These are phyloP conservation scores for Talaromyces sp. DNA, from an alignment of 2,329 filamentous ascomycete species.

Conservation along the genomic window DNA sequence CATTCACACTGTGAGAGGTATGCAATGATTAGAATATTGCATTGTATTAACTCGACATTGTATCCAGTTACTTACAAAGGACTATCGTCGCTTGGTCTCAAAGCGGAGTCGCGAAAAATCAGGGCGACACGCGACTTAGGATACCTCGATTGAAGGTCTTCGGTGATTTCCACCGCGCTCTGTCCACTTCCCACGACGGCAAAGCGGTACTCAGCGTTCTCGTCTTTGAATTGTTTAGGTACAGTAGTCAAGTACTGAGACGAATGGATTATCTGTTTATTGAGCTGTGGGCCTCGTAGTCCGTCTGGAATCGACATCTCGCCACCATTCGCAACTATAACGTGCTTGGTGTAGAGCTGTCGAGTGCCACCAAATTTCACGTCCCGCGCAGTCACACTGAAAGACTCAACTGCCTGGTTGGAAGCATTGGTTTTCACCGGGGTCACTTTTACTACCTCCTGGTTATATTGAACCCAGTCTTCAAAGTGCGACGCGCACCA, in stretches of 20 bases:
- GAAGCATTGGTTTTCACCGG: not conserved
- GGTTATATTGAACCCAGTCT: constrained; percentile 5
- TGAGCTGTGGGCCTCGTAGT: not conserved
- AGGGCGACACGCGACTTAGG: constrained; percentile 6
- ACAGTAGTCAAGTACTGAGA: constrained; percentile 6
- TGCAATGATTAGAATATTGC: not conserved
- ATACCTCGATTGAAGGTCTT: constrained; percentile 10
- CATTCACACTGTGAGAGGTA: constrained; percentile 5
- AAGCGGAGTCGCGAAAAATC: constrained; percentile 9
- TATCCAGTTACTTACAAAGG: constrained; percentile 7
- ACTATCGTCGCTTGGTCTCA: constrained; percentile 10
- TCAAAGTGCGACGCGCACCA: constrained; percentile 11
- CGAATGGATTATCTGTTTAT: constrained; percentile 5
- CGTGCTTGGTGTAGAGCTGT: constrained; percentile 5
- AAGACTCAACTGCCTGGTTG: constrained; percentile 2
- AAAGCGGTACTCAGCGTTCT: constrained; percentile 1
- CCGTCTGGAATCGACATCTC: constrained; percentile 7
- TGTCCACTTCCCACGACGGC: constrained; percentile 10
- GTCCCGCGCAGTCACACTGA: constrained; percentile 2
- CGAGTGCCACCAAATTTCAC: not conserved
- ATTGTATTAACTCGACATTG: not conserved
- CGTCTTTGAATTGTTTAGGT: not conserved
- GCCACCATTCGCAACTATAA: constrained; percentile 10
- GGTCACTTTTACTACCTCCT: constrained; percentile 8
- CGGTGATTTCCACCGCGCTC: constrained; percentile 10